Conservation (phyloP, 108 stramenopile genomes). For the Cyclotella kingstonii region DNA sequence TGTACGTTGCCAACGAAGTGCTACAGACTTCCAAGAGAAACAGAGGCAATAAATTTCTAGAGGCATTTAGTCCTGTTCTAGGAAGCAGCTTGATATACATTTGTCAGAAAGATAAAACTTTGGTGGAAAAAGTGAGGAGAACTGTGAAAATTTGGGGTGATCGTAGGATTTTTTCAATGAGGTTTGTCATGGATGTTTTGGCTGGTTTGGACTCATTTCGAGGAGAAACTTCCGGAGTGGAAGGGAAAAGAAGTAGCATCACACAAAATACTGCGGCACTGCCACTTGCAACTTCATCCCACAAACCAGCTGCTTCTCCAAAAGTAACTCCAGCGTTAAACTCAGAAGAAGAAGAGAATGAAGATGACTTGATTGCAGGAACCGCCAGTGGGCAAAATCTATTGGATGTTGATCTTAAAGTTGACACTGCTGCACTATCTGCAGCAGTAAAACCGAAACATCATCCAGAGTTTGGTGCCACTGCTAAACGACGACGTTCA, state of each 20-base stretch:
- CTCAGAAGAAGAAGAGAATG: constrained; percentile 40
- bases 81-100: constrained; percentile 64
- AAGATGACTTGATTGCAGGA: constrained; percentile 53
- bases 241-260: background rate
- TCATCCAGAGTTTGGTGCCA: constrained; percentile 8
- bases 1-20: constrained; percentile 88
- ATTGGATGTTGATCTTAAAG: constrained; percentile 50
- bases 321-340: constrained; percentile 13
- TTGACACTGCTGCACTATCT: constrained; percentile 10
- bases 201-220: constrained; percentile 68
- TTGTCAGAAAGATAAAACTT: constrained; percentile 42
- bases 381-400: constrained; percentile 34
- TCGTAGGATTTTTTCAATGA: constrained; percentile 67
- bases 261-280: constrained; percentile 4
- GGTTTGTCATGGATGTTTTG: constrained; percentile 76
- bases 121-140: constrained; percentile 70
- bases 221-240: constrained; percentile 17
- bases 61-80: constrained; percentile 73
- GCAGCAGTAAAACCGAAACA: constrained; percentile 10
- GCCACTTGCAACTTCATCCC: background rate
- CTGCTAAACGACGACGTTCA: constrained; percentile 53
- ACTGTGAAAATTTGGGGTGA: constrained; percentile 89
- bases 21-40: constrained; percentile 83
- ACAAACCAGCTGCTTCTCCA: constrained; percentile 4
- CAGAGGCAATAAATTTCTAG: constrained; percentile 80